These are phyloP conservation scores for Blepharisma undulans DNA, from an alignment of 169 alveolate species.

Conservation along the genomic window DNA sequence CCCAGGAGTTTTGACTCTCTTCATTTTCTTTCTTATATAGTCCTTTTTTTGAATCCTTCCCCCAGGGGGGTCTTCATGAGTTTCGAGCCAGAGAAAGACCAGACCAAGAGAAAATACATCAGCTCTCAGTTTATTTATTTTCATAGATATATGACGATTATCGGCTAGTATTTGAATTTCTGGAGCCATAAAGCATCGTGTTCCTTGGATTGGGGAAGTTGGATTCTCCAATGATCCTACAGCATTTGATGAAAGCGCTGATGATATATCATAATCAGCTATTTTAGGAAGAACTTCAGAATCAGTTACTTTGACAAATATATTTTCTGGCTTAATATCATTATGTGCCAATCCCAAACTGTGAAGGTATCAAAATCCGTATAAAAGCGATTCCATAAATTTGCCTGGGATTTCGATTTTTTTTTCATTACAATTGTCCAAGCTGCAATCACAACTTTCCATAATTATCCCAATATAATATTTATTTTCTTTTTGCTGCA, in stretches of 20 bases:
- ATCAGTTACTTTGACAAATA: neutral
- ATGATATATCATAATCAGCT: neutral
- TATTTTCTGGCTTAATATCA: neutral
- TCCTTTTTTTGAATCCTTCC: neutral
- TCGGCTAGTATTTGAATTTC: neutral
- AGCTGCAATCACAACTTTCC: neutral
- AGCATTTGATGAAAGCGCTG: no score
- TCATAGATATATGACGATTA: neutral
- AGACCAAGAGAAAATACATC: neutral
- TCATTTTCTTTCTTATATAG: neutral
- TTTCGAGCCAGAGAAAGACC: neutral
- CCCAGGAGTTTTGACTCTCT: neutral
- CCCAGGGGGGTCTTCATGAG: neutral
- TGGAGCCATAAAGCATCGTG: neutral
- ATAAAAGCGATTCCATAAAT: neutral
- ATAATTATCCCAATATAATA: neutral
- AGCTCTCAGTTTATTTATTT: neutral
- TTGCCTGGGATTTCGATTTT: no score
- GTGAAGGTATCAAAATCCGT: neutral
- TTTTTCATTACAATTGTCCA: neutral
- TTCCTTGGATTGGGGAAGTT: no score
- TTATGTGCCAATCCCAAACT: neutral
- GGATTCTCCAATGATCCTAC: no score
- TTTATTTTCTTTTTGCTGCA: no score
- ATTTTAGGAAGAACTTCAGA: neutral